Evolutionary conservation across 495 filamentous ascomycete species (phyloP).

Genomic region (Staphylotrichum longicolle): DNA sequence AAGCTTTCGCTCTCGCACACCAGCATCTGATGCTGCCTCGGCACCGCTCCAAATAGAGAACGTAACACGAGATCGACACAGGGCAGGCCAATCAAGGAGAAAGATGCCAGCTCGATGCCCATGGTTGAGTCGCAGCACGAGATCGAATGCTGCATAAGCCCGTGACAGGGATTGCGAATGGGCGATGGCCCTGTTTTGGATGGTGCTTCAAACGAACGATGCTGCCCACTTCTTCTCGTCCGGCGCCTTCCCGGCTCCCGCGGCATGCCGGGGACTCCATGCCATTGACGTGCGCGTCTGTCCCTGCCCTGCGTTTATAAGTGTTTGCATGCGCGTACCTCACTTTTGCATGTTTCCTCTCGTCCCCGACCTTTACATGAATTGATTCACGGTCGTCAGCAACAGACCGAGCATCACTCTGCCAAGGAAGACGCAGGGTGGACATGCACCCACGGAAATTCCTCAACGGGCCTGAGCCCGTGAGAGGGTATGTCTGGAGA

Average conservation of each 20-base stretch:
- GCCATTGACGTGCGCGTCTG: background rate
- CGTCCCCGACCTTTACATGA: too few species aligned
- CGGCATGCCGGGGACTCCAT: background rate
- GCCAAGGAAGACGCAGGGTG: background rate
- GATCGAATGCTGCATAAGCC: too few species aligned
- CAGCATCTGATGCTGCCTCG: background rate
- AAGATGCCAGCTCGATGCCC: background rate
- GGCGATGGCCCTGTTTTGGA: too few species aligned
- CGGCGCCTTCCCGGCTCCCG: background rate
- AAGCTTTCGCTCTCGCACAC: too few species aligned
- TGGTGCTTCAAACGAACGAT: too few species aligned
- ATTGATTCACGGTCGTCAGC: too few species aligned
- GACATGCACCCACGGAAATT: constrained; percentile 15
- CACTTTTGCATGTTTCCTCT: too few species aligned
- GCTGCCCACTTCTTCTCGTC: background rate
- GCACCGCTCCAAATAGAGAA: background rate
- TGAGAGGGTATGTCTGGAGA: constrained; percentile 16
- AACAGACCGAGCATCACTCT: too few species aligned
- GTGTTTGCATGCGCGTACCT: too few species aligned
- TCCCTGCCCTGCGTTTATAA: too few species aligned
- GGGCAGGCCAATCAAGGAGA: background rate
- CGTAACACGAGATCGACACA: background rate
- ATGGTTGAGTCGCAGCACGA: background rate
- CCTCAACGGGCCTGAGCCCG: constrained; percentile 23
- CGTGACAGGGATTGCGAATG: too few species aligned